Evolutionary conservation across 257 asterid species (phyloP).

Genomic region (Cordia subcordata): DNA sequence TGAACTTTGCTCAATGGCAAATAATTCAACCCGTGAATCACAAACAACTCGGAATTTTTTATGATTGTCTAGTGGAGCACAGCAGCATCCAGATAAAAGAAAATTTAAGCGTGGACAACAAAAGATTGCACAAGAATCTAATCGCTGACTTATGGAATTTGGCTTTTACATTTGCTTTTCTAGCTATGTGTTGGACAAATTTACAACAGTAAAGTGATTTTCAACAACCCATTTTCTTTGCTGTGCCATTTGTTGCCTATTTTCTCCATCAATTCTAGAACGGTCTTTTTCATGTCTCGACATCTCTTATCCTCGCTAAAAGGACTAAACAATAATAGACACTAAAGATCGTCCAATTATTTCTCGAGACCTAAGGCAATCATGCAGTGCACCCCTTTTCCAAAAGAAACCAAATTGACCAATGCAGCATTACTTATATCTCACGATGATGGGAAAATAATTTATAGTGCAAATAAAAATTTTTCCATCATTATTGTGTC

Average conservation of each 20-base stretch:
- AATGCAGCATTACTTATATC: too few species aligned
- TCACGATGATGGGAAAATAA: too few species aligned
- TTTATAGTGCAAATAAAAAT: too few species aligned
- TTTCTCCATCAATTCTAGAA: slow-evolving; percentile 11
- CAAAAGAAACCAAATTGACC: too few species aligned
- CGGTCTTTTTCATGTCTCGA: not conserved
- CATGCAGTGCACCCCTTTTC: not conserved
- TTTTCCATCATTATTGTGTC: too few species aligned
- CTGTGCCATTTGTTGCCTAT: slow-evolving; percentile 6
- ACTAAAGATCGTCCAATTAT: not conserved
- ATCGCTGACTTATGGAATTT: slow-evolving; percentile 19
- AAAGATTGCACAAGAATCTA: slow-evolving; percentile 6
- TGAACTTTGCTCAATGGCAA: too few species aligned
- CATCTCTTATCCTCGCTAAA: not conserved
- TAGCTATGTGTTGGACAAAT: slow-evolving; percentile 8
- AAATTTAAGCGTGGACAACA: too few species aligned
- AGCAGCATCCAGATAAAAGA: too few species aligned
- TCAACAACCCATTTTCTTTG: slow-evolving; percentile 5
- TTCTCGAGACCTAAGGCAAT: too few species aligned
- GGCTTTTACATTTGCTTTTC: slow-evolving; percentile 9
- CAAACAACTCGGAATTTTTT: too few species aligned
- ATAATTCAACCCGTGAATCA: too few species aligned
- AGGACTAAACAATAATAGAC: not conserved
- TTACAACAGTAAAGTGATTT: slow-evolving; percentile 6
- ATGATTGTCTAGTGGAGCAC: too few species aligned